A percentile compares a stretch with the other conserved stretches of the same genome.
These are phyloP conservation scores for Psidium friedrichsthalianum DNA, from an alignment of 345 rosid genomes.

Conservation along the genomic window DNA sequence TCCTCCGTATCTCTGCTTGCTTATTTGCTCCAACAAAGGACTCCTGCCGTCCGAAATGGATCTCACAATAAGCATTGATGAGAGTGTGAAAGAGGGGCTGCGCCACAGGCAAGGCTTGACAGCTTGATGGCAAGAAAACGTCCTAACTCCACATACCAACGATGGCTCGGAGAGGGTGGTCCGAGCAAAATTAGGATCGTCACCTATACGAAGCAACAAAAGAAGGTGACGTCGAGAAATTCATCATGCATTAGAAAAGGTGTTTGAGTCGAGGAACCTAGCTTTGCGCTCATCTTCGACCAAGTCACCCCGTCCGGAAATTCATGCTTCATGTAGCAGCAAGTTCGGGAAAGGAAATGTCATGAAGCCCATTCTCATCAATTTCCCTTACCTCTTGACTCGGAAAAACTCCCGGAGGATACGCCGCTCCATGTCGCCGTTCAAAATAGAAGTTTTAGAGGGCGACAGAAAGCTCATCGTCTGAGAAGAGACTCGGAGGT, in stretches of 20 bases:
- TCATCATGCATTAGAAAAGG: neutral
- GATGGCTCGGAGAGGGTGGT: neutral
- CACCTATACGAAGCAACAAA: no score
- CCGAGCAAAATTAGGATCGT: neutral
- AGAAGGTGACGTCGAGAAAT: neutral
- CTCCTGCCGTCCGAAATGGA: neutral
- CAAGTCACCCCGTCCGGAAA: neutral
- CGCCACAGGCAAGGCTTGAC: neutral
- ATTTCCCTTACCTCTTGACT: neutral
- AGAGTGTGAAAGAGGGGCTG: fast-evolving
- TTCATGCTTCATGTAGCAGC: neutral
- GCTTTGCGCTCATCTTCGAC: neutral
- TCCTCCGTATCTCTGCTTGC: neutral
- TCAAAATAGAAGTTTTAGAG: neutral
- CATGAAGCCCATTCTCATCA: neutral
- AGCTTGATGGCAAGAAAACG: neutral
- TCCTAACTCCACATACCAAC: neutral
- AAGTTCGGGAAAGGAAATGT: fast-evolving
- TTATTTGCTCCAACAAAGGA: neutral
- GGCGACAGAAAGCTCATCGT: fast-evolving
- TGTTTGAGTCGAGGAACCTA: neutral
- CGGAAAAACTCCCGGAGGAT: neutral
- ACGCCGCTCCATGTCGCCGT: neutral
- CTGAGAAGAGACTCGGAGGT: fast-evolving
- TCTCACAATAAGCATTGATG: fast-evolving